A percentile compares a stretch with the other conserved stretches of the same genome.
phyloP scores from a whole-genome alignment of 257 asterid genomes.

The Galeopsis tetrahit region DNA sequence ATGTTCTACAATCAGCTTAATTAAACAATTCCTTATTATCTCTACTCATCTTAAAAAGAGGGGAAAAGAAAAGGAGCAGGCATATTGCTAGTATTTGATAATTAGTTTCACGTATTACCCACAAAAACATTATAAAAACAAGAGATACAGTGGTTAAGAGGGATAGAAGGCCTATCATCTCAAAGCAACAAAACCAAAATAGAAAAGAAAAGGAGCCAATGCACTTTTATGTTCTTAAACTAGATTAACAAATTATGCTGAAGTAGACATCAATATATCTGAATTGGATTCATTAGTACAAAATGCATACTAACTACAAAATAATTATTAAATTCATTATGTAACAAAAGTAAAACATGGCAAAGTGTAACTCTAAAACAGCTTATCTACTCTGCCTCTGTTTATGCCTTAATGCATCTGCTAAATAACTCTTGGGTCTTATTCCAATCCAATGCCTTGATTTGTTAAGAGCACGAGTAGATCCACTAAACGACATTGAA shows the following conservation, averaged over 20 bases:
- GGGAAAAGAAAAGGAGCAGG: background rate
- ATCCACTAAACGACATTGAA: background rate
- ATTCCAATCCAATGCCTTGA: background rate
- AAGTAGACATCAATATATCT: conserved; percentile 9
- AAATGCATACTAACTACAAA: background rate
- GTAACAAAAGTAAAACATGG: conserved; percentile 5
- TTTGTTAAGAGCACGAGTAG: conserved; percentile 2
- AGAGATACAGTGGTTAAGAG: background rate
- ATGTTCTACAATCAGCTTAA: background rate
- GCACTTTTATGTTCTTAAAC: background rate
- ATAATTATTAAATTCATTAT: background rate
- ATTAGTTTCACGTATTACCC: conserved; percentile 3
- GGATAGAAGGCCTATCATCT: conserved; percentile 12
- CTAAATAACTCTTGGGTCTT: conserved; percentile 7
- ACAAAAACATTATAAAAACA: background rate
- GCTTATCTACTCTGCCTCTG: background rate
- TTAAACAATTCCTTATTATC: background rate
- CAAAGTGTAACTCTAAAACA: background rate
- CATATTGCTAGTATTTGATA: conserved; percentile 3
- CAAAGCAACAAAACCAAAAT: conserved; percentile 7
- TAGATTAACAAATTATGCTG: background rate
- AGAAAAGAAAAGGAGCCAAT: background rate
- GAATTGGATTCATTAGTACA: background rate
- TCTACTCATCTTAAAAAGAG: background rate
- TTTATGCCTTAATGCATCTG: background rate